Conservation (phyloP, 2,329 filamentous ascomycete species). For the Emericellopsis atlantica region DNA sequence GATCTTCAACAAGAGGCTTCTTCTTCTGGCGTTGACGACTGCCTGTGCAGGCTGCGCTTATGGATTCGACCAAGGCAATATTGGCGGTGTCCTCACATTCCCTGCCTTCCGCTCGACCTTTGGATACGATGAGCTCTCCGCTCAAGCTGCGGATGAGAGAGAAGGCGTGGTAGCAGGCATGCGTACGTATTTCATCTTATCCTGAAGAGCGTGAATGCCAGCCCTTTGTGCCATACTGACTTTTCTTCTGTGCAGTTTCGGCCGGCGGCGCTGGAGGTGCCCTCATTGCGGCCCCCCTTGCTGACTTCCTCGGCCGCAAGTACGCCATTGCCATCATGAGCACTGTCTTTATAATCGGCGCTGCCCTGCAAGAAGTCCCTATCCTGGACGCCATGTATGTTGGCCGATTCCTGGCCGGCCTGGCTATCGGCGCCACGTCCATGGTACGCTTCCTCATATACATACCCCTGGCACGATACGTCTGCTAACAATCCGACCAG, state of each 20-base stretch:
- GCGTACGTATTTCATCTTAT: slow-evolving; percentile 8
- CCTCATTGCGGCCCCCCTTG: slow-evolving; percentile 19
- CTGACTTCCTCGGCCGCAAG: slow-evolving; percentile 22
- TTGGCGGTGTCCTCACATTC: slow-evolving; percentile 22
- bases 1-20: slow-evolving; percentile 21
- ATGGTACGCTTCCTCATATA: slow-evolving; percentile 7
- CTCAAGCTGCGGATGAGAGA: slow-evolving; percentile 13
- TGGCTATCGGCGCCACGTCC: slow-evolving; percentile 20
- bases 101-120: slow-evolving; percentile 21
- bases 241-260: slow-evolving; percentile 9
- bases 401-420: slow-evolving; percentile 20
- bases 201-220: too few relatives aligned
- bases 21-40: slow-evolving; percentile 17
- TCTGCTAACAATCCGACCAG: too few relatives aligned
- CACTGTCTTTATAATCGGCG: slow-evolving; percentile 17
- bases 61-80: slow-evolving; percentile 25
- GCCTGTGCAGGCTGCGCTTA: slow-evolving; percentile 23
- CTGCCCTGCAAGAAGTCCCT: slow-evolving; percentile 20
- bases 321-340: slow-evolving; percentile 17
- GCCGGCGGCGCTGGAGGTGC: slow-evolving; percentile 23
- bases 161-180: slow-evolving; percentile 18
- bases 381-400: slow-evolving; percentile 20
- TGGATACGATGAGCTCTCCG: slow-evolving; percentile 15
- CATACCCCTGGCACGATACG: too few relatives aligned
- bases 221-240: too few relatives aligned